phyloP scores from a whole-genome alignment of 2,329 filamentous ascomycete genomes.

The Arthrobotrys megalospora region DNA sequence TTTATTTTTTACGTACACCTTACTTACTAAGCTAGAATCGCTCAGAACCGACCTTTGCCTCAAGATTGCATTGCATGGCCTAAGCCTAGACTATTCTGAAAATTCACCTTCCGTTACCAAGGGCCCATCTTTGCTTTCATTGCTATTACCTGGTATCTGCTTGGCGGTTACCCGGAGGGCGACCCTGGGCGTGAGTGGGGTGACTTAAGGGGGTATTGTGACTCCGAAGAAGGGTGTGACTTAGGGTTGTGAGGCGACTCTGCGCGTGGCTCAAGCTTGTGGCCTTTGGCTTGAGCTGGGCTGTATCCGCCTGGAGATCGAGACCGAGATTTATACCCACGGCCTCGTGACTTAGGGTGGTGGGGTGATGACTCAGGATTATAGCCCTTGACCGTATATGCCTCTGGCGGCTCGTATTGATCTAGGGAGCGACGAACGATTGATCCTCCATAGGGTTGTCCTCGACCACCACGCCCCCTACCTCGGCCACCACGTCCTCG shows the following conservation, averaged over 20 bases:
- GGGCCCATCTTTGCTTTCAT: neutral
- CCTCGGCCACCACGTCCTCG: too few species aligned
- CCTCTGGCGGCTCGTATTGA: neutral
- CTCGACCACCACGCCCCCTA: neutral
- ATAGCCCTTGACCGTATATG: neutral
- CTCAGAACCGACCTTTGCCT: too few species aligned
- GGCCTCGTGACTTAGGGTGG: neutral
- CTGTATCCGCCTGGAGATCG: neutral
- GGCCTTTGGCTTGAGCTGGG: neutral
- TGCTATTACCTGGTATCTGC: neutral
- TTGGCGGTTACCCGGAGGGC: neutral
- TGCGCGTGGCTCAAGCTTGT: neutral
- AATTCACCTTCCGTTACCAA: neutral
- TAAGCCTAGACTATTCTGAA: neutral
- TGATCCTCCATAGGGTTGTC: neutral
- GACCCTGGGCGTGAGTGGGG: neutral
- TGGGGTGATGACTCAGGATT: constrained; percentile 3
- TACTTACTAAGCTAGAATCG: too few species aligned
- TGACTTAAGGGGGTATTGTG: neutral
- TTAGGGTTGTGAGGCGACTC: constrained; percentile 3
- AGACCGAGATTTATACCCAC: neutral
- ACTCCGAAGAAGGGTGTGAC: neutral
- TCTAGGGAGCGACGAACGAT: neutral
- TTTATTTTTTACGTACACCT: too few species aligned
- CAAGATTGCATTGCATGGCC: too few species aligned